These are phyloP conservation scores for Fonsecaea pugnacius DNA, from an alignment of 2,329 filamentous ascomycete species.

Conservation along the genomic window DNA sequence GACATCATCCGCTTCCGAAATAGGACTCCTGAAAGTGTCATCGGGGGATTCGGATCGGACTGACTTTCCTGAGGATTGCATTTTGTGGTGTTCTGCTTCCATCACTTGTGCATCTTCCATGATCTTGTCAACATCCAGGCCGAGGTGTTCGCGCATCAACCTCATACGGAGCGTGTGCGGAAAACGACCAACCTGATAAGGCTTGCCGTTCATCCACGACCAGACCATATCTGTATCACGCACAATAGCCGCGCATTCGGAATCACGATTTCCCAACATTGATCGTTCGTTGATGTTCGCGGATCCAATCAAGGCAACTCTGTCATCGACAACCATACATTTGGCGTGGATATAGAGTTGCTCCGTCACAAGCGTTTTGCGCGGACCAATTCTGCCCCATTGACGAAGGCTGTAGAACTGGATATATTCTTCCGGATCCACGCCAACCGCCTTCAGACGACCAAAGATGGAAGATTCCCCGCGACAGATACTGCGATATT, in stretches of 20 bases:
- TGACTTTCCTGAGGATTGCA: conserved; percentile 53
- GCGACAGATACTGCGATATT: conserved; percentile 93
- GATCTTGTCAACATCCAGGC: conserved; percentile 91
- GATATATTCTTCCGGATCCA: conserved; percentile 94
- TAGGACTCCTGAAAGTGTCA: conserved; percentile 31
- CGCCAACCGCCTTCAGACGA: conserved; percentile 74
- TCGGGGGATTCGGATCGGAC: conserved; percentile 35
- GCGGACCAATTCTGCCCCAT: conserved; percentile 87
- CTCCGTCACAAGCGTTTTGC: conserved; percentile 84
- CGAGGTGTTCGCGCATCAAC: conserved; percentile 94
- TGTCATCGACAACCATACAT: conserved; percentile 92
- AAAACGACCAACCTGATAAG: conserved; percentile 88
- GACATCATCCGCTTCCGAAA: conserved; percentile 24
- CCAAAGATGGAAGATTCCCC: conserved; percentile 92
- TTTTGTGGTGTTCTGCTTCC: conserved; percentile 63
- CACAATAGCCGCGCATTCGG: conserved; percentile 86
- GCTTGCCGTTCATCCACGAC: conserved; percentile 87
- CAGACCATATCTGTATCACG: conserved; percentile 90
- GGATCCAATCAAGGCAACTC: conserved; percentile 90
- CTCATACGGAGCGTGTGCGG: conserved; percentile 90
- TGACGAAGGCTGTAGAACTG: conserved; percentile 90
- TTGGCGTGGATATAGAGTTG: conserved; percentile 99
- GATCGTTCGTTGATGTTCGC: conserved; percentile 99
- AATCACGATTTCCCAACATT: conserved; percentile 89
- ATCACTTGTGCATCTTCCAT: conserved; percentile 75